Evolutionary conservation across 2,329 filamentous ascomycete species (phyloP).

Genomic region (Macroventuria anomochaeta): DNA sequence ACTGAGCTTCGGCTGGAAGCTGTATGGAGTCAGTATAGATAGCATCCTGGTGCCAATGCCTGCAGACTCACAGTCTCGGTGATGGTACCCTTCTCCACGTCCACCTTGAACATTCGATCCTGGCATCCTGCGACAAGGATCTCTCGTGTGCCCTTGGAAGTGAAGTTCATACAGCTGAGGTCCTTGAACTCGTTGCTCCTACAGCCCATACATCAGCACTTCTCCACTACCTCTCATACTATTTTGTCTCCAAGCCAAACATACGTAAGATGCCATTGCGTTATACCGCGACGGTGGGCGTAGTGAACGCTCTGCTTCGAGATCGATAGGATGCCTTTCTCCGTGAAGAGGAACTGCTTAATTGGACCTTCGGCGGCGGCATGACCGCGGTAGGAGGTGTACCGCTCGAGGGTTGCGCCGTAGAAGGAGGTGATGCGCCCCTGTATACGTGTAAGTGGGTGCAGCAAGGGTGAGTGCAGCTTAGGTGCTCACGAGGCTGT

Average conservation of each 20-base stretch:
- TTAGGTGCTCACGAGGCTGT: slow-evolving; percentile 73
- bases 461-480: slow-evolving; percentile 2
- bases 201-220: slow-evolving; percentile 28
- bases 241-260: slow-evolving; percentile 30
- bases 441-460: slow-evolving; percentile 54
- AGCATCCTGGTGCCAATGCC: not conserved
- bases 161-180: slow-evolving; percentile 93
- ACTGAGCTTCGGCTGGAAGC: slow-evolving; percentile 75
- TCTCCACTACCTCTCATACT: not conserved
- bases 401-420: slow-evolving; percentile 81
- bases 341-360: slow-evolving; percentile 87
- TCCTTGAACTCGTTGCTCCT: slow-evolving; percentile 81
- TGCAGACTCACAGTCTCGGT: slow-evolving; percentile 47
- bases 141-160: slow-evolving; percentile 80
- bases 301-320: slow-evolving; percentile 86
- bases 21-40: slow-evolving; percentile 47
- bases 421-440: slow-evolving; percentile 90
- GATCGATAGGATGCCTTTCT: slow-evolving; percentile 86
- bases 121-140: slow-evolving; percentile 89
- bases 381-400: slow-evolving; percentile 89
- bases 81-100: slow-evolving; percentile 63
- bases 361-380: slow-evolving; percentile 74
- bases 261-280: slow-evolving; percentile 87
- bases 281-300: slow-evolving; percentile 78
- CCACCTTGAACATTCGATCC: slow-evolving; percentile 79